These are phyloP conservation scores for Coelastrella sp. DNA, from an alignment of 139 green algal genomes.

Conservation along the genomic window DNA sequence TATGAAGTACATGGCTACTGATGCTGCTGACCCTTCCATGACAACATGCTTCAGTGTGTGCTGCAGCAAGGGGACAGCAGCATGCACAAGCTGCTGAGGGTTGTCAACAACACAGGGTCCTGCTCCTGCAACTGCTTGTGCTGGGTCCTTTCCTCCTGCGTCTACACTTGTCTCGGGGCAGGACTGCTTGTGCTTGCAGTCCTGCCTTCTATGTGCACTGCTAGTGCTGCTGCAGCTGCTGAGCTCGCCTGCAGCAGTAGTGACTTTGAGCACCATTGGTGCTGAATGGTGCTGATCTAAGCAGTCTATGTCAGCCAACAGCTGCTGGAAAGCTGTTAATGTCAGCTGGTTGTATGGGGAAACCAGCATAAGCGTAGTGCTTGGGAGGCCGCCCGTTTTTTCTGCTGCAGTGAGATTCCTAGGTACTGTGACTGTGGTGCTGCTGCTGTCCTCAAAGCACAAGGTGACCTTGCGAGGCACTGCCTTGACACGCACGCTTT, in stretches of 20 bases:
- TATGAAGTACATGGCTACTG: neutral
- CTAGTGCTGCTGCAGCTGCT: neutral
- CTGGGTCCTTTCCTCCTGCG: neutral
- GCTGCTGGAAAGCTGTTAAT: neutral
- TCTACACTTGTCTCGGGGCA: neutral
- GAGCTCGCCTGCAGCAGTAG: neutral
- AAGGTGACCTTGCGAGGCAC: neutral
- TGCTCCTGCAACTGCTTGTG: neutral
- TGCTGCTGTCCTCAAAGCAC: neutral
- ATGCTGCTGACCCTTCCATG: neutral
- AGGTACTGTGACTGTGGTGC: neutral
- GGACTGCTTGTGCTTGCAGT: neutral
- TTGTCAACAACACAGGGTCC: neutral
- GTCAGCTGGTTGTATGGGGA: neutral
- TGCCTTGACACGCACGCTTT: neutral
- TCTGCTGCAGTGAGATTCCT: neutral
- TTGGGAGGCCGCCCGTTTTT: neutral
- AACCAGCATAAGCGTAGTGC: neutral
- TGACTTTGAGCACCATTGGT: constrained; percentile 24
- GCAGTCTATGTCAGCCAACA: constrained; percentile 26
- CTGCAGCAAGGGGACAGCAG: constrained; percentile 11
- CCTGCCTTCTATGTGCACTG: neutral
- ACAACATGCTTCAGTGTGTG: neutral
- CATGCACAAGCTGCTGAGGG: neutral
- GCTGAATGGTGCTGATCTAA: constrained; percentile 27